Conservation (phyloP, 345 rosid genomes). For the Microcos paniculata region DNA sequence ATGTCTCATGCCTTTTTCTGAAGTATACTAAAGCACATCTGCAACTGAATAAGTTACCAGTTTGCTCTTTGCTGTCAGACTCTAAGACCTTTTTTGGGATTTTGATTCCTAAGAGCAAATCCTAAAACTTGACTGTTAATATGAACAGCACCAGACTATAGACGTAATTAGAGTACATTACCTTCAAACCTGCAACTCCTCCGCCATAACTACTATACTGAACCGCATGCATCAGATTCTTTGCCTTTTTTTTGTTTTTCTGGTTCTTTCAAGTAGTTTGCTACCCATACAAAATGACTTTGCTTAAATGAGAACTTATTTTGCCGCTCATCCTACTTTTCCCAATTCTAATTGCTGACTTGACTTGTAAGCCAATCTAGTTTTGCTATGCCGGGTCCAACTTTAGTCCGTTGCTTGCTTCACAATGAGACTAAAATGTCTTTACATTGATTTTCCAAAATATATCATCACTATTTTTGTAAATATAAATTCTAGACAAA, state of each 20-base stretch:
- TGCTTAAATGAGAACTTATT: too few relatives aligned
- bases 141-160: too few relatives aligned
- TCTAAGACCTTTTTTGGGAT: neutral
- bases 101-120: neutral
- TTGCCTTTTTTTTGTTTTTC: constrained; percentile 26
- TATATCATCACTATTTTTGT: too few relatives aligned
- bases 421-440: too few relatives aligned
- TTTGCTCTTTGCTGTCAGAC: neutral
- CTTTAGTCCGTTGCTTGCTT: too few relatives aligned
- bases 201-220: constrained; percentile 41
- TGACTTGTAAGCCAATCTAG: too few relatives aligned
- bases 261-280: neutral
- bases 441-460: too few relatives aligned
- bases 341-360: too few relatives aligned
- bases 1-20: neutral
- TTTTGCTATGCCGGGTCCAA: too few relatives aligned
- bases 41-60: neutral
- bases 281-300: too few relatives aligned
- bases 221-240: constrained; percentile 40
- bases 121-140: neutral
- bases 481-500: too few relatives aligned
- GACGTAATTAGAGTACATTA: neutral
- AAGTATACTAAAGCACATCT: neutral
- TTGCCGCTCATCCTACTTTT: too few relatives aligned
- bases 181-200: constrained; percentile 51